A percentile compares a stretch with the other conserved stretches of the same genome.
These are phyloP conservation scores for Monosporascus sp. DNA, from an alignment of 2,329 filamentous ascomycete genomes.

Conservation along the genomic window DNA sequence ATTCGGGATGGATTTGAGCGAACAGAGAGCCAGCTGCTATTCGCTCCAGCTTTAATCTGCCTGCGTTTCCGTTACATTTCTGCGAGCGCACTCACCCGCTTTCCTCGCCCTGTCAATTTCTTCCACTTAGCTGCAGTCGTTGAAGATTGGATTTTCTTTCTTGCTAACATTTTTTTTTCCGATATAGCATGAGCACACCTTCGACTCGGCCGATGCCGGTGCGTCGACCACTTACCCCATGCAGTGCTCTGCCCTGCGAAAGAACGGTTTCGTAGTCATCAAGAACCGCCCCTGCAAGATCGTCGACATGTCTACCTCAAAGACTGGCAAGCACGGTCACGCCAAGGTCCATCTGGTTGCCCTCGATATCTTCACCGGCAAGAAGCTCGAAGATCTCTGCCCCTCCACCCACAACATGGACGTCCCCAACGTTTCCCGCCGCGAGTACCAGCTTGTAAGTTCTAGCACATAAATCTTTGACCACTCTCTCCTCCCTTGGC, in stretches of 20 bases:
- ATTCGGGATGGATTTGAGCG: neutral
- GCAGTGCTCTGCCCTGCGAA: conserved; percentile 99
- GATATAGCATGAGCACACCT: conserved; percentile 61
- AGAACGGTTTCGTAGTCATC: conserved; percentile 98
- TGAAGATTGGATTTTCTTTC: neutral
- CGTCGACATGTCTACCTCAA: conserved; percentile 99
- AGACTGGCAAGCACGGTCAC: conserved; percentile 99
- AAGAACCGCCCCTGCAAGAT: conserved; percentile 99
- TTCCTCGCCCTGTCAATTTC: too few relatives aligned
- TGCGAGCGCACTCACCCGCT: conserved; percentile 1
- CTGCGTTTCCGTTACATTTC: neutral
- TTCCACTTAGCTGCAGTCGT: neutral
- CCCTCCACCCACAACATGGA: conserved; percentile 98
- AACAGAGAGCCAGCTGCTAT: neutral
- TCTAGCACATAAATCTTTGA: conserved; percentile 4
- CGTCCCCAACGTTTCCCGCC: conserved; percentile 86
- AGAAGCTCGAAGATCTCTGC: conserved; percentile 99
- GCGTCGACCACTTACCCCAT: conserved; percentile 91
- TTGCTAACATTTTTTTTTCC: conserved; percentile 12
- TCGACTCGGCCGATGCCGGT: conserved; percentile 94
- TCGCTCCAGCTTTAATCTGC: neutral
- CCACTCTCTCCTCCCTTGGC: conserved; percentile 1
- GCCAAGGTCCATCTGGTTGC: conserved; percentile 99
- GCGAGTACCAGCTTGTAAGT: conserved; percentile 92
- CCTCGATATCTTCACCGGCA: conserved; percentile 98